Percentiles rank a stretch among this genome's conserved stretches.
These are phyloP conservation scores for Fraxinus latifolia DNA, from an alignment of 305 asterid species.

Conservation along the genomic window DNA sequence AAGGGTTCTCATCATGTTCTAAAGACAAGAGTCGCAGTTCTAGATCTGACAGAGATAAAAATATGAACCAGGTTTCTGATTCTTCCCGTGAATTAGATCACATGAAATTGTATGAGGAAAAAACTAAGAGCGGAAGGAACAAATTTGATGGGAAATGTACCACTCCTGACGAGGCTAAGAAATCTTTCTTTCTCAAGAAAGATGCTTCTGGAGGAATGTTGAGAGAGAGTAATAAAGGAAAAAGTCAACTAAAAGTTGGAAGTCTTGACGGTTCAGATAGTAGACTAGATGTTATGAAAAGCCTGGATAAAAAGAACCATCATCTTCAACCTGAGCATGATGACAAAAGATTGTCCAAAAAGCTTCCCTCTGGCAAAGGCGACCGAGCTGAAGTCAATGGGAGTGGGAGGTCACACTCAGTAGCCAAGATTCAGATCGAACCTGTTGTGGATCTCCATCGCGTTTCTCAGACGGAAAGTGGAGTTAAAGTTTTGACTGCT, in stretches of 20 bases:
- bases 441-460: constrained; percentile 29
- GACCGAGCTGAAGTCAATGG: constrained; percentile 44
- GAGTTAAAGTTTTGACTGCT: constrained; percentile 28
- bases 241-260: constrained; percentile 39
- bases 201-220: constrained; percentile 50
- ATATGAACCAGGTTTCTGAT: constrained; percentile 37
- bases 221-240: constrained; percentile 45
- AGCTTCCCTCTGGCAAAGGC: constrained; percentile 21
- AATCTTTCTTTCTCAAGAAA: constrained; percentile 41
- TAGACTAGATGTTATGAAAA: constrained; percentile 21
- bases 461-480: constrained; percentile 52
- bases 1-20: constrained; percentile 41
- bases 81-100: constrained; percentile 35
- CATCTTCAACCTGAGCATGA: constrained; percentile 39
- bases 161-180: constrained; percentile 48
- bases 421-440: constrained; percentile 54
- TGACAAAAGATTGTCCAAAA: constrained; percentile 52
- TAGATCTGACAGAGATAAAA: constrained; percentile 37
- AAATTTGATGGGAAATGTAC: constrained; percentile 41
- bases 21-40: constrained; percentile 38
- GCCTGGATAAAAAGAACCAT: constrained; percentile 48
- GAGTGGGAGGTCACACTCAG: constrained; percentile 55
- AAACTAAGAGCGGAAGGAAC: constrained; percentile 41
- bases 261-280: constrained; percentile 37
- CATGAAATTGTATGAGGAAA: constrained; percentile 31